Evolutionary conservation across 257 asterid species (phyloP).

Genomic region (Solanum rostratum): DNA sequence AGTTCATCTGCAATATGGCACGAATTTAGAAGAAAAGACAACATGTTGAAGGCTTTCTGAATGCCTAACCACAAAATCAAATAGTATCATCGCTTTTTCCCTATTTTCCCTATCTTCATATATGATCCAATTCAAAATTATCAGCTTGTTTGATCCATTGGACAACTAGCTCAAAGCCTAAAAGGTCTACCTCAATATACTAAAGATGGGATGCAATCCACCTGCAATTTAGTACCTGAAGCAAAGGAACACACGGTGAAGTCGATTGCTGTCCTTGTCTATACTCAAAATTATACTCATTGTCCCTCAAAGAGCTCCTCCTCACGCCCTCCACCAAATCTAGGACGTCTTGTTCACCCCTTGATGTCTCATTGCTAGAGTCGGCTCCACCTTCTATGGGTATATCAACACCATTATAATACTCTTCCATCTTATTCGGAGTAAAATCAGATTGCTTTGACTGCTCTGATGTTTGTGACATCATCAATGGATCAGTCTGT

Average conservation of each 20-base stretch:
- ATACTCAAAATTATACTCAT: not conserved
- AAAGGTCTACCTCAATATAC: not conserved
- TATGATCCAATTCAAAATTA: not conserved
- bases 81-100: not conserved
- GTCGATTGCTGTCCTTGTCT: not conserved
- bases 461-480: not conserved
- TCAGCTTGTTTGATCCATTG: not conserved
- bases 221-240: not conserved
- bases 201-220: not conserved
- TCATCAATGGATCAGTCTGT: constrained; percentile 10
- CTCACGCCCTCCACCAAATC: not conserved
- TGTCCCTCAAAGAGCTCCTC: not conserved
- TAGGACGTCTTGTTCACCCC: not conserved
- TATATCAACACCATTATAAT: not conserved
- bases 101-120: not conserved
- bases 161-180: not conserved
- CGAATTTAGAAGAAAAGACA: not conserved
- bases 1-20: not conserved
- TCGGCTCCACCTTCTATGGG: not conserved
- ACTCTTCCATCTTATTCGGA: not conserved
- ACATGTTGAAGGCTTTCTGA: not conserved
- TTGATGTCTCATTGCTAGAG: not conserved
- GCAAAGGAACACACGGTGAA: not conserved
- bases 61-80: not conserved
- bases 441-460: constrained; percentile 8